Evolutionary conservation across 176 grass and related monocot genomes (phyloP).

Genomic region (Raddia guianensis): DNA sequence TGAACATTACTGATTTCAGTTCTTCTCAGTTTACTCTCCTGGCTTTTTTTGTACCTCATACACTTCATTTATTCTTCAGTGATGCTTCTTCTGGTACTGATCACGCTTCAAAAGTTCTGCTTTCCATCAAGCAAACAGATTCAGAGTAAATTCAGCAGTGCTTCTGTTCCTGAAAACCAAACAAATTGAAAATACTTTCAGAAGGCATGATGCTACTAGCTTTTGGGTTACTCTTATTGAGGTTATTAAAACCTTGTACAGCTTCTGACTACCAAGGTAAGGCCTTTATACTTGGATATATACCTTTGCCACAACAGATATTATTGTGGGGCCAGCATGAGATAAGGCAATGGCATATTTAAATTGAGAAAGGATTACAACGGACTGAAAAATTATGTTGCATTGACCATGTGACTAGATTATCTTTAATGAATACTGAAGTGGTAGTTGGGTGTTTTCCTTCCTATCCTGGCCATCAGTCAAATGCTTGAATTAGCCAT

Average conservation of each 20-base stretch:
- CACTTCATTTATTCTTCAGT: slow-evolving; percentile 20
- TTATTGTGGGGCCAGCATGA: not conserved
- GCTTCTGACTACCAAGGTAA: slow-evolving; percentile 51
- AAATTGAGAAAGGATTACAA: not conserved
- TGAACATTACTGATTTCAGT: not conserved
- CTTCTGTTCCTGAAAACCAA: slow-evolving; percentile 31
- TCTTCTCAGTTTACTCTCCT: slow-evolving; percentile 25
- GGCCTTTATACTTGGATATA: slow-evolving; percentile 5
- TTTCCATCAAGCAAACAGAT: slow-evolving; percentile 13
- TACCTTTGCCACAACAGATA: slow-evolving; percentile 21
- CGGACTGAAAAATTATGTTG: not conserved
- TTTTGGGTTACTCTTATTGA: slow-evolving; percentile 48
- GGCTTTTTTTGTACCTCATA: slow-evolving; percentile 3
- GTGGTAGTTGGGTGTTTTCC: not conserved
- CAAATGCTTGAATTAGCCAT: slow-evolving; percentile 25
- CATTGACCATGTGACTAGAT: slow-evolving; percentile 1
- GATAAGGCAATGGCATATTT: slow-evolving; percentile 18
- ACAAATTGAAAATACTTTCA: not conserved
- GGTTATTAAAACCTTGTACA: slow-evolving; percentile 39
- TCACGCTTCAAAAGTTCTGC: slow-evolving; percentile 5
- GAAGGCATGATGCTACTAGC: slow-evolving; percentile 50
- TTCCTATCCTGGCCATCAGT: slow-evolving; percentile 18
- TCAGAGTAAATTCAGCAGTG: slow-evolving; percentile 5
- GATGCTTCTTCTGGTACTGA: not conserved
- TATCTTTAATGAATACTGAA: slow-evolving; percentile 12